Base-by-base conservation (phyloP, 1,139 yeast genomes). In the Blastobotrys serpentis region DNA sequence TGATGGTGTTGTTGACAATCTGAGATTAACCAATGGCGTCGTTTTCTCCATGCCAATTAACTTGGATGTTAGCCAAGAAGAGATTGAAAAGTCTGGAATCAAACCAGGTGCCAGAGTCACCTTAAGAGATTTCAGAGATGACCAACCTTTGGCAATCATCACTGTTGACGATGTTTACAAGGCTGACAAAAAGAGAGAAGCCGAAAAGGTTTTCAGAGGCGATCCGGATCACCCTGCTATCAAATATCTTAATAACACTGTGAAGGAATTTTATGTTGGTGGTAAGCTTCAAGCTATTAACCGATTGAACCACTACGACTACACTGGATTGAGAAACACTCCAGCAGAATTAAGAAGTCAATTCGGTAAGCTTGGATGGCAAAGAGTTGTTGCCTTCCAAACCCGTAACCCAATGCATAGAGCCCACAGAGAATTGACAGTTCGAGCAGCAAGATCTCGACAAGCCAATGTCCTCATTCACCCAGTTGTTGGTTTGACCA, bases 331-430 rank as follows among this genome's bases (percentile, higher is more conserved):
- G 57, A 82, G 98, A 69, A 86, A 85, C 72, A 86, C 96, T 14
- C 98, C 98, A 36, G 80, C 88, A 32, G 95, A 89, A 70, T 78
- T 90, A 62, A 82, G 98, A 71, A 71, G 81, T 23, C 96, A 90
- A 71, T 90, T 90, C 66, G 69, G 72, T 53, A 78, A 78, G 62
- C 82, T 85, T 65, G 85, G 87, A 56, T 90, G 98, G 98, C 81
- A 82, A 61, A 81, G 84, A 64, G 87, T 90, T 50, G 98, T 90
- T 48, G 98, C 98, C 42, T 90, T 90, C 82, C 98, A 90, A 74
- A 90, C 98, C 44, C 82, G 98, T 75, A 90, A 90, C 73, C 98
- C 98, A 57, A 89, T 90, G 96, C 98, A 90, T 71, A 82, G 98
- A 69, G 98, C 98, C 33, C 98, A 90, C 70, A 80, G 97, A 68